Conservation (phyloP, 73 alveolate species). For the Tetrahymena malaccensis region DNA sequence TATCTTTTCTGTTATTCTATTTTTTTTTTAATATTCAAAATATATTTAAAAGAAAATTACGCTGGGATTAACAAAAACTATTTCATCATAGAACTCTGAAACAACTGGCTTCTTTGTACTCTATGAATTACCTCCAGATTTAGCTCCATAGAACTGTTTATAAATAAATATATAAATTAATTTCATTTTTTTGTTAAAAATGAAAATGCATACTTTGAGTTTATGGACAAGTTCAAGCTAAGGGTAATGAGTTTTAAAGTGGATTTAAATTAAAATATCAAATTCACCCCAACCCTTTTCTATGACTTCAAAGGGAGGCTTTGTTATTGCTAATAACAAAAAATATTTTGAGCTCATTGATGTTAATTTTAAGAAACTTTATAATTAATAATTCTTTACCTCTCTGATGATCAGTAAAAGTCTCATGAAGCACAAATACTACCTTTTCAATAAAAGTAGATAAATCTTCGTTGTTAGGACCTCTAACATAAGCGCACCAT, state of each 20-base stretch:
- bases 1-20: background rate
- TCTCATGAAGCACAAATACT: conserved; percentile 74
- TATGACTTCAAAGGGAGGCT: conserved; percentile 85
- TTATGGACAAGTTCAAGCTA: conserved; percentile 77
- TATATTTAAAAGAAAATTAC: background rate
- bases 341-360: background rate
- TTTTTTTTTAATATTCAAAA: background rate
- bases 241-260: conserved; percentile 71
- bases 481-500: conserved; percentile 94
- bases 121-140: conserved; percentile 25
- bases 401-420: conserved; percentile 69
- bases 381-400: background rate
- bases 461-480: conserved; percentile 80
- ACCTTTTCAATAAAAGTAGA: conserved; percentile 83
- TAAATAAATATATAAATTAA: background rate
- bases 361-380: background rate
- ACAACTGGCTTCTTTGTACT: conserved; percentile 86
- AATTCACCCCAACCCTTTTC: conserved; percentile 99
- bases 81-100: conserved; percentile 86
- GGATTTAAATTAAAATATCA: conserved; percentile 76
- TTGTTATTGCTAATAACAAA: background rate
- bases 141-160: background rate
- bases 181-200: background rate
- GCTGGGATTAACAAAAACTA: conserved; percentile 88
- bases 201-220: conserved; percentile 52